Percentiles rank a stretch among this genome's conserved stretches.
Conservation (phyloP, 805 yeast genomes). For the Starmerella stellata region DNA sequence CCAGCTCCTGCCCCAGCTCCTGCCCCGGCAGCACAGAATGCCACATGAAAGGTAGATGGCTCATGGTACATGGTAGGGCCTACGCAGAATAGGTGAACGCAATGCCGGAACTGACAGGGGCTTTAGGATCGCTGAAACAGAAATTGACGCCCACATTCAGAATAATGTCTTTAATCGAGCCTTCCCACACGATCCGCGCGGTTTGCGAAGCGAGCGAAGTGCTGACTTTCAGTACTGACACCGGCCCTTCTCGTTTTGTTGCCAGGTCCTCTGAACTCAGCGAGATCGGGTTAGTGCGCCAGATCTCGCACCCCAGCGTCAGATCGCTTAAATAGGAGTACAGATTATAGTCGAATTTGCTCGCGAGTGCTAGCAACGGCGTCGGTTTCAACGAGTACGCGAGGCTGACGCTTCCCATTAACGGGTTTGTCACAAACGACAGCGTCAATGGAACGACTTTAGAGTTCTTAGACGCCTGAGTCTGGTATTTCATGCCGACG, state of each 20-base stretch:
- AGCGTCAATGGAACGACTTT: slow-evolving; percentile 81
- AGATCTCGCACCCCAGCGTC: slow-evolving; percentile 70
- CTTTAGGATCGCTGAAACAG: slow-evolving; percentile 15
- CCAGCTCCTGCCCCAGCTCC: too few species aligned
- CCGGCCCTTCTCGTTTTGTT: slow-evolving; percentile 9
- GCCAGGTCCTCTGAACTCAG: slow-evolving; percentile 1
- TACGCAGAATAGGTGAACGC: slow-evolving; percentile 14
- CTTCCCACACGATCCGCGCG: slow-evolving; percentile 67
- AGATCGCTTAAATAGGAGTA: slow-evolving; percentile 81
- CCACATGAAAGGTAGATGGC: too few species aligned
- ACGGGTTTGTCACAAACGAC: slow-evolving; percentile 73
- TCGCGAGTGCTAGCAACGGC: slow-evolving; percentile 49
- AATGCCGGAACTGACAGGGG: slow-evolving; percentile 13
- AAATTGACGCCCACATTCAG: slow-evolving; percentile 46
- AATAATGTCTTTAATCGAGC: slow-evolving; percentile 61
- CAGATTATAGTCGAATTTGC: slow-evolving; percentile 73
- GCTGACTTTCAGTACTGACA: slow-evolving; percentile 52
- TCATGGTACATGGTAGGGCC: too few species aligned
- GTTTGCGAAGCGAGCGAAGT: slow-evolving; percentile 48
- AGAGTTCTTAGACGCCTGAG: slow-evolving; percentile 32
- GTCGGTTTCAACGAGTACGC: slow-evolving; percentile 75
- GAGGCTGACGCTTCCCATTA: slow-evolving; percentile 74
- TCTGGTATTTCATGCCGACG: slow-evolving; percentile 65
- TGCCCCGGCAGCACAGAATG: too few species aligned
- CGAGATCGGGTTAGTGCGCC: slow-evolving; percentile 31